Base-by-base conservation (phyloP, 1,139 yeast genomes). In the Magnusiomyces fungicola region DNA sequence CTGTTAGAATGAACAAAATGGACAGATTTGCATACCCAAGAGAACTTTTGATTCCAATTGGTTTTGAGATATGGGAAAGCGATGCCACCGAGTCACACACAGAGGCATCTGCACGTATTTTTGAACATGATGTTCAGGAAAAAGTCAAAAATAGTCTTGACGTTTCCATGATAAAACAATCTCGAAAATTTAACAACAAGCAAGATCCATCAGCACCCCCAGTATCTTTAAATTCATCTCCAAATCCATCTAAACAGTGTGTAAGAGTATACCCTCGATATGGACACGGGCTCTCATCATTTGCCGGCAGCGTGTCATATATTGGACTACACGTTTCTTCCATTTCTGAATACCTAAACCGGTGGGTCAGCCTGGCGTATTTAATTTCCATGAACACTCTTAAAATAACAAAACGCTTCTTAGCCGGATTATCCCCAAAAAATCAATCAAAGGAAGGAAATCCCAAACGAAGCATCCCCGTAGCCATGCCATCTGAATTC, bases 1-100 rank as follows among this genome's bases (percentile, higher is more conserved):
- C 60, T 19, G 54, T 62, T 16, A 56, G 67, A 39, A 56, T 57
- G 59, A 69, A 66, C 36, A 49, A 50, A 3, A 34, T 54, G 3
- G 53, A 62, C 3, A 51, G 62, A 5, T 51, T 57, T 5, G 33
- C 55, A 1, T 48, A 60, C 21, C 69, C 69, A 0, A 49, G 59
- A 2, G 59, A 62, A 21, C 42, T 65, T 42, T 44, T 65, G 53
- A 48, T 56, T 24, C 58, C 56, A 33, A 18, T 64, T 2, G 68
- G 67, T 10, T 43, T 61, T 22, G 53, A 25, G 2, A n/a, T 14
- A 5, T 32, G 36, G 36, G 36, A 7, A 6, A 32, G n/a, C 16
- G 36, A 32, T n/a, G n/a, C 9, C 16, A 18, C n/a, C n/a, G 36
- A 32, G 16, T 7, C 10, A 5, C 18, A 5, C n/a, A 32, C 36